A percentile compares a stretch with the other conserved stretches of the same genome.
These are phyloP conservation scores for Veloboletus limbatus DNA, from an alignment of 1,284 basidiomycete species.

Conservation along the genomic window DNA sequence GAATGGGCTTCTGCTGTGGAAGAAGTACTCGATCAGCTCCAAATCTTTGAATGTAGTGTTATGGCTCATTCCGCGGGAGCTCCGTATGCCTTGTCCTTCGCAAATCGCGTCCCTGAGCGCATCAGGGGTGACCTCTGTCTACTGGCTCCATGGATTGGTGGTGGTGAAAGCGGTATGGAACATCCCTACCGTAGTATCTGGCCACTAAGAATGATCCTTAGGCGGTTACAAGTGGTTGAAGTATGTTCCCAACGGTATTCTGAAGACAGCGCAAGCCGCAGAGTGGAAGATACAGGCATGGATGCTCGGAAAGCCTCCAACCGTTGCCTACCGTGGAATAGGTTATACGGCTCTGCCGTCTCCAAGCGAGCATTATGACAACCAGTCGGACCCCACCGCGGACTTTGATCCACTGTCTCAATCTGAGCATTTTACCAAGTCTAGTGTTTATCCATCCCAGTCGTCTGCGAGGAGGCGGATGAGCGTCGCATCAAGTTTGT, in stretches of 20 bases:
- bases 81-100: slow-evolving; percentile 90
- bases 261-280: slow-evolving; percentile 94
- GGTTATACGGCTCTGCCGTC: slow-evolving; percentile 58
- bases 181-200: background rate
- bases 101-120: slow-evolving; percentile 69
- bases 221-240: slow-evolving; percentile 94
- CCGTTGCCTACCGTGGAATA: slow-evolving; percentile 74
- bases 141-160: slow-evolving; percentile 95
- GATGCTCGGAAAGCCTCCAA: slow-evolving; percentile 93
- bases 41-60: slow-evolving; percentile 79
- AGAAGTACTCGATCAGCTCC: slow-evolving; percentile 81
- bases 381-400: slow-evolving; percentile 19
- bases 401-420: slow-evolving; percentile 31
- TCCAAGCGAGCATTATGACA: slow-evolving; percentile 28
- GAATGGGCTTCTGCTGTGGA: slow-evolving; percentile 92
- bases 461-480: slow-evolving; percentile 48
- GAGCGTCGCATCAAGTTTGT: slow-evolving; percentile 59
- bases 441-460: slow-evolving; percentile 37
- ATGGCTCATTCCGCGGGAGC: slow-evolving; percentile 97
- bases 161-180: slow-evolving; percentile 77
- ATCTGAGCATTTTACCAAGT: slow-evolving; percentile 28
- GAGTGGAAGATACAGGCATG: slow-evolving; percentile 97
- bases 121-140: slow-evolving; percentile 85
- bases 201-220: slow-evolving; percentile 29
- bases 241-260: slow-evolving; percentile 89